Evolutionary conservation across 495 filamentous ascomycete genomes (phyloP), one percentile per base, ranked within the genome.

Genomic region (Podospora sp.): DNA sequence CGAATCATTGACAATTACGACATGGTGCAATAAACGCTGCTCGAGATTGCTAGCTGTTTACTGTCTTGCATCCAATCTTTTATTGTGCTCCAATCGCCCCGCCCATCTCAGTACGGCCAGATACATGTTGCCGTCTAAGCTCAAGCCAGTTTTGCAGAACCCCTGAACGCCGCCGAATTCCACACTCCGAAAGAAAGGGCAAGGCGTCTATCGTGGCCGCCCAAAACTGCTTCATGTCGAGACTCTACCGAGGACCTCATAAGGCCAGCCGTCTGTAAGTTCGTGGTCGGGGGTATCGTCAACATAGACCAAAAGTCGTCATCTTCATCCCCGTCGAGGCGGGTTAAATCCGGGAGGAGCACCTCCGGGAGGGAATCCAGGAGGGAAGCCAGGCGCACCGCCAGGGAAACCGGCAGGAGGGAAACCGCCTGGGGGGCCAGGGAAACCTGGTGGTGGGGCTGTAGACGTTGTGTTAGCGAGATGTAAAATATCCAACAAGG

Each of bases 341-440:
- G 81, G 81, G 67, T 84, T 83, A 72, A 94, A 95, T 24, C 92
- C 92, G n/a, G 90, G 85, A 58, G 84, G 83, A 33, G 82, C 79
- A 14, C 68, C 73, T 65, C 78, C 74, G 60, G 92, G 82, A 67
- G 83, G 82, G 75, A 82, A 80, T 36, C 77, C 80, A 64, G 81
- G 78, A 25, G 83, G 79, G 64, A 84, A 83, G 22, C 84, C 85
- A 62, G 82, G 84, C 53, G 77, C 79, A 51, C 68, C 70, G 58
- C 91, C 81, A 62, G 82, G 81, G 72, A 82, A 80, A 58, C 78
- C 78, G 26, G 80, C 75, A 16, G 75, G 77, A 60, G 83, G 78
- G 63, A 84, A 84, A 18, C 81, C 77, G 65, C 75, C 40, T 46
- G 40, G 40, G 5, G 40, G 11, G 16, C 40, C 81, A 60, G 76